A percentile compares a stretch with the other conserved stretches of the same genome.
phyloP scores from a whole-genome alignment of 371 early-diverging fungal genomes.

The Massospora cicadina region DNA sequence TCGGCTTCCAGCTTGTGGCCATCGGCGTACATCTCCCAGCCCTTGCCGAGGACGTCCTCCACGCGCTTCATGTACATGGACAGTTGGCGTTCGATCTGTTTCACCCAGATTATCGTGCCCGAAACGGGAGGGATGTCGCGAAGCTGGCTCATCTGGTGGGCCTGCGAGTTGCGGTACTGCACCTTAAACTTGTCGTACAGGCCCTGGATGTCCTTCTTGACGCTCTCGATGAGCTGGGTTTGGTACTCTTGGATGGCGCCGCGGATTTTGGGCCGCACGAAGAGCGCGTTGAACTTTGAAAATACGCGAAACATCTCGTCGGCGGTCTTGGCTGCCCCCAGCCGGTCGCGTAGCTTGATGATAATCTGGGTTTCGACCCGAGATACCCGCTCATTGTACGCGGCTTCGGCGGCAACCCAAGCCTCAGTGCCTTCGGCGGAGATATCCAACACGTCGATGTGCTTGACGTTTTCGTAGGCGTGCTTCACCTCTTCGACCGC shows the following conservation, averaged over 20 bases:
- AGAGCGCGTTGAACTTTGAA: constrained; percentile 95
- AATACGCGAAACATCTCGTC: constrained; percentile 98
- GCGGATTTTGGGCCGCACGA: constrained; percentile 96
- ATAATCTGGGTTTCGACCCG: constrained; percentile 96
- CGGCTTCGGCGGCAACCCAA: constrained; percentile 80
- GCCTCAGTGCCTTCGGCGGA: constrained; percentile 82
- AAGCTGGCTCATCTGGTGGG: constrained; percentile 69
- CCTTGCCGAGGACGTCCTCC: constrained; percentile 92
- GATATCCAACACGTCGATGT: constrained; percentile 88
- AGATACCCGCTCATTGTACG: constrained; percentile 87
- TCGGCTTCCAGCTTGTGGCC: constrained; percentile 87
- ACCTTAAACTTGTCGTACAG: constrained; percentile 91
- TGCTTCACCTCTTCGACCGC: constrained; percentile 76
- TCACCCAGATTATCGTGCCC: constrained; percentile 95
- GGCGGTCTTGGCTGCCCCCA: constrained; percentile 89
- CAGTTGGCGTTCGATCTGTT: constrained; percentile 93
- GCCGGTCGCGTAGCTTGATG: constrained; percentile 73
- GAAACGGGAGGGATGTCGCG: constrained; percentile 88
- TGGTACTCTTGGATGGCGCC: constrained; percentile 98
- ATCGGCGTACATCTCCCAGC: constrained; percentile 93
- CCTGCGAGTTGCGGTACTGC: constrained; percentile 80
- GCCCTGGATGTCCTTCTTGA: constrained; percentile 88
- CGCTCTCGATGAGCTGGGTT: constrained; percentile 87
- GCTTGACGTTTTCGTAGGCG: constrained; percentile 86
- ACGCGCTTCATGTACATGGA: constrained; percentile 90